Evolutionary conservation across 2,329 filamentous ascomycete genomes (phyloP).

Genomic region (Colletotrichum karsti): DNA sequence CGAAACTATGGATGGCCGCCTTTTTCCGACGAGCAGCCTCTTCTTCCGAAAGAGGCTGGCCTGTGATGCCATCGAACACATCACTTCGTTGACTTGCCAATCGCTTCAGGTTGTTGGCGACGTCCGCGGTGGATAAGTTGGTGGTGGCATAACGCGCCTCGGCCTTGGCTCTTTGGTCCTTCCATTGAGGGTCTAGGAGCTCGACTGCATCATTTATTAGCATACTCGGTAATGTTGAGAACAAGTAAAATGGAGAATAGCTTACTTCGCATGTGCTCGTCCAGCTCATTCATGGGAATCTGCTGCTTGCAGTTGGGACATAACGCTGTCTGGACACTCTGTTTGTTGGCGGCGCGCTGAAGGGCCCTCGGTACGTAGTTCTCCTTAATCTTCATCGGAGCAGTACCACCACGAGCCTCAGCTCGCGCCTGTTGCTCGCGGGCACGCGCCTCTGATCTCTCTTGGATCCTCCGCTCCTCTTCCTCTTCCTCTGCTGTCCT

Average conservation of each 20-base stretch:
- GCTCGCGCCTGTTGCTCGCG: constrained; percentile 81
- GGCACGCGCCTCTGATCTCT: constrained; percentile 65
- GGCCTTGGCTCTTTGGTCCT: constrained; percentile 91
- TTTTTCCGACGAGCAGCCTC: constrained; percentile 80
- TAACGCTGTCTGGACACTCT: constrained; percentile 72
- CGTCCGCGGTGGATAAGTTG: constrained; percentile 85
- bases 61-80: constrained; percentile 81
- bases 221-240: not conserved
- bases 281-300: constrained; percentile 86
- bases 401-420: constrained; percentile 74
- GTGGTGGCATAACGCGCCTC: constrained; percentile 86
- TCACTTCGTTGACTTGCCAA: constrained; percentile 88
- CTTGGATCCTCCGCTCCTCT: constrained; percentile 69
- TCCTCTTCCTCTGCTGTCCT: constrained; percentile 64
- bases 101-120: constrained; percentile 95
- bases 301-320: constrained; percentile 95
- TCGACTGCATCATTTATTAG: constrained; percentile 71
- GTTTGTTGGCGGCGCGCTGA: constrained; percentile 73
- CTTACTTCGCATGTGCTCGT: constrained; percentile 89
- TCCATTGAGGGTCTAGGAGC: constrained; percentile 92
- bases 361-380: constrained; percentile 91
- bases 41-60: constrained; percentile 75
- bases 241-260: constrained; percentile 12
- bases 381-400: constrained; percentile 88
- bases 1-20: constrained; percentile 69